Base-by-base conservation (phyloP, 306 rosid species). In the Pyrus pyrifolia region DNA sequence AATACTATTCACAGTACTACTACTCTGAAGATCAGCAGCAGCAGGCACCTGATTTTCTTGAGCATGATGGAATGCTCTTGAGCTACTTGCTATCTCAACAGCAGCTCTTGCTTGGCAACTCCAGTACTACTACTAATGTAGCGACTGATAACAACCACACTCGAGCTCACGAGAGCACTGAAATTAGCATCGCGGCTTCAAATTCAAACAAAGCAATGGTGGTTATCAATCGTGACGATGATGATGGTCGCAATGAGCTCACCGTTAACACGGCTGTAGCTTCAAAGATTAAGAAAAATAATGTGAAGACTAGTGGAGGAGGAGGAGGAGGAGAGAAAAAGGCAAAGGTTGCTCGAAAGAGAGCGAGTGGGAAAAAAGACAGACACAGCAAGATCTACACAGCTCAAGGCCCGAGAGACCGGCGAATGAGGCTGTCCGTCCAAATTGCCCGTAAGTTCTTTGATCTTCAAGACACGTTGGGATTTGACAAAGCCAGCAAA, bases 361-460 rank as follows among this genome's bases (percentile, higher is more conserved):
- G 85, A 63, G 12, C 5, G 49, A 80, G 46, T 11, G 85, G 87
- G 68, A 86, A 82, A 83, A 87, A 88, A 64, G 89, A 85, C 73
- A 77, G 91, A 40, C 91, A 88, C 74, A 88, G 91, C 82, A 88
- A 88, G 86, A 88, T 88, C 86, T 78, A 66, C 73, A 88, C 91
- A 1, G 88, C 87, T 5, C 85, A 79, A 69, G 91, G 91, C 40
- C 87, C 85, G 1, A 79, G 91, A 71, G 91, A 85, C 51, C 65
- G 91, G 23, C 65, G 91, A 66, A 88, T 88, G 91, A 79, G 91
- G 81, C 75, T 88, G 49, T 88, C 91, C 4, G 86, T 88, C 57
- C 87, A 79, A 61, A 79, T 85, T 59, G 91, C 91, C 6, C 72
- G 89, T 2, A 85, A 76, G 71, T 88, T 88, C 86, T 88, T 88